Percentiles rank a stretch among this genome's conserved stretches.
phyloP scores from a whole-genome alignment of 495 filamentous ascomycete genomes.

The Aspergillus conjunctus region DNA sequence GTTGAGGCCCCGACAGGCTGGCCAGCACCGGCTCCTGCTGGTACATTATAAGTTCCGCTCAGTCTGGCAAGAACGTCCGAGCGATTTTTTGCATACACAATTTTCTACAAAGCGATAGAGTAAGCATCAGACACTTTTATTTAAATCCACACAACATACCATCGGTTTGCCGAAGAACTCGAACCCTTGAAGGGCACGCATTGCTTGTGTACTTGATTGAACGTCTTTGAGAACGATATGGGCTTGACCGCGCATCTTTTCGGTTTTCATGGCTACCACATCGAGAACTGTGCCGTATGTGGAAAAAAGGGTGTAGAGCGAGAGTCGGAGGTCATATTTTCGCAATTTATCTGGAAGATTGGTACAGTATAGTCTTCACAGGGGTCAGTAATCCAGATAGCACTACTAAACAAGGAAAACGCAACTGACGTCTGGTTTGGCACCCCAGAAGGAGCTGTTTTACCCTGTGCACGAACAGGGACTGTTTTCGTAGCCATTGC shows the following conservation, averaged over 20 bases:
- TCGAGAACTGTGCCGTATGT: constrained; percentile 94
- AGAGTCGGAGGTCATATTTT: constrained; percentile 79
- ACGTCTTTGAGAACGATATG: constrained; percentile 90
- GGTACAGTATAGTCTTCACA: constrained; percentile 74
- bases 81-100: constrained; percentile 83
- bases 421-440: constrained; percentile 74
- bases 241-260: constrained; percentile 92
- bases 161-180: constrained; percentile 86
- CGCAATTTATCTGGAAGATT: constrained; percentile 85
- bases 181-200: constrained; percentile 83
- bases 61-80: constrained; percentile 85
- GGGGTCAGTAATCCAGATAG: constrained; percentile 30
- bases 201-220: constrained; percentile 82
- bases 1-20: constrained; percentile 59
- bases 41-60: constrained; percentile 81
- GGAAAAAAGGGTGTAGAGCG: constrained; percentile 89
- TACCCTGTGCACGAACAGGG: constrained; percentile 40
- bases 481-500: constrained; percentile 45
- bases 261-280: constrained; percentile 84
- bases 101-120: constrained; percentile 59
- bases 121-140: constrained; percentile 7
- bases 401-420: constrained; percentile 1
- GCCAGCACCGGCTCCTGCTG: constrained; percentile 50
- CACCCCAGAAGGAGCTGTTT: constrained; percentile 38
- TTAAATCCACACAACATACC: constrained; percentile 52